These are phyloP conservation scores for Hanseniaspora occidentalis DNA, from an alignment of 805 yeast species.

Conservation along the genomic window DNA sequence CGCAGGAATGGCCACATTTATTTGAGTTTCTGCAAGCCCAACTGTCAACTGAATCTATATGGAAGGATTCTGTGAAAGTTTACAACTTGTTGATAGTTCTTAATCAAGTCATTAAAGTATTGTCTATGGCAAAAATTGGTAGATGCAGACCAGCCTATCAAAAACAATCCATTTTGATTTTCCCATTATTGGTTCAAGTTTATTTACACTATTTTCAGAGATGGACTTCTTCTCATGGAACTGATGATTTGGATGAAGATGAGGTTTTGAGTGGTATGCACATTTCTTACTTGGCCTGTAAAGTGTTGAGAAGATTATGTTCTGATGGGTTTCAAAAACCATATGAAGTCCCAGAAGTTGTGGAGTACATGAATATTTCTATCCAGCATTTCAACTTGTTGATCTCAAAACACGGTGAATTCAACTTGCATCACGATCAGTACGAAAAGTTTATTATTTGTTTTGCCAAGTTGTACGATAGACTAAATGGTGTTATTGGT, in stretches of 20 bases:
- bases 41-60: conserved; percentile 32
- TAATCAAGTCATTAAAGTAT: conserved; percentile 65
- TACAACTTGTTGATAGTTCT: conserved; percentile 54
- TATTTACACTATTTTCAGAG: conserved; percentile 47
- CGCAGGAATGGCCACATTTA: conserved; percentile 71
- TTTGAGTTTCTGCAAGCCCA: conserved; percentile 48
- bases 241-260: conserved; percentile 14
- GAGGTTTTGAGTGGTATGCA: conserved; percentile 42
- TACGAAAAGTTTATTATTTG: conserved; percentile 65
- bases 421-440: conserved; percentile 22
- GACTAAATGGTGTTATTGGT: conserved; percentile 29
- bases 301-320: conserved; percentile 58
- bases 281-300: conserved; percentile 65
- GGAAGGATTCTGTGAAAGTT: conserved; percentile 37
- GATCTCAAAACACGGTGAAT: conserved; percentile 39
- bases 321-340: conserved; percentile 68
- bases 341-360: conserved; percentile 34
- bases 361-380: conserved; percentile 46
- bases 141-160: conserved; percentile 70
- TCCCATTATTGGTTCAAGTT: conserved; percentile 45
- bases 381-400: conserved; percentile 49
- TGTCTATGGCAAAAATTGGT: conserved; percentile 73
- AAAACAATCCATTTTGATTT: conserved; percentile 49
- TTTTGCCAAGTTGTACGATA: conserved; percentile 59
- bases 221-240: conserved; percentile 40